These are phyloP conservation scores for Arabidopsis suecica DNA, from an alignment of 345 rosid genomes.

Conservation along the genomic window DNA sequence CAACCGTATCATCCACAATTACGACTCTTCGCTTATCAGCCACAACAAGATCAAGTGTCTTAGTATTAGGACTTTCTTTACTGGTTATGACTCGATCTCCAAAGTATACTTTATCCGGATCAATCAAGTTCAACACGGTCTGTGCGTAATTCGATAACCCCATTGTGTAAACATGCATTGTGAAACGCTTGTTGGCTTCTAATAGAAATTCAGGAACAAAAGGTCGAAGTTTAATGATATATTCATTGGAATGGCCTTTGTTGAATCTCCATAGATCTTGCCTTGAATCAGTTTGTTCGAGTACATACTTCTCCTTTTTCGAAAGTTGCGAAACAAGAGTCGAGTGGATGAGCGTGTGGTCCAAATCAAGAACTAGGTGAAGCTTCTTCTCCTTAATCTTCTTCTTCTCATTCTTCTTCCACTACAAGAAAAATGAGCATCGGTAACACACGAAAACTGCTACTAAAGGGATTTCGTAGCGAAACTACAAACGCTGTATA, in stretches of 20 bases:
- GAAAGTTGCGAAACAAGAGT: neutral
- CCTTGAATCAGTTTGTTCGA: conserved; percentile 14
- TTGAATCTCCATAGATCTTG: conserved; percentile 17
- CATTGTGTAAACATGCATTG: conserved; percentile 33
- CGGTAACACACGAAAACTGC: too few species aligned
- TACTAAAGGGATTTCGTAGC: too few species aligned
- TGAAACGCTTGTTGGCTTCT: conserved; percentile 32
- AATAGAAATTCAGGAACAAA: neutral
- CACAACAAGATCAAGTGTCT: conserved; percentile 16
- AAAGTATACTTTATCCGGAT: conserved; percentile 22
- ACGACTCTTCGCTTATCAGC: conserved; percentile 31
- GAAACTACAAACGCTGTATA: too few species aligned
- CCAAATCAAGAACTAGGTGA: conserved; percentile 39
- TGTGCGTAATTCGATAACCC: neutral
- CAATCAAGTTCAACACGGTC: conserved; percentile 27
- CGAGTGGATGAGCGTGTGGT: conserved; percentile 33
- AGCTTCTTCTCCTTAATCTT: conserved; percentile 15
- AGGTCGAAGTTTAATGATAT: conserved; percentile 27
- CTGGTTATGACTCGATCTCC: conserved; percentile 28
- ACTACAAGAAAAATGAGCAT: too few species aligned
- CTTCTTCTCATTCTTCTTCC: neutral
- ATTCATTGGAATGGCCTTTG: neutral
- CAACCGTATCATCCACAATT: conserved; percentile 25
- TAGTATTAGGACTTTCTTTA: neutral
- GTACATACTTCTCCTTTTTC: conserved; percentile 11